These are phyloP conservation scores for Sisymbrium irio DNA, from an alignment of 345 rosid species.

Conservation along the genomic window DNA sequence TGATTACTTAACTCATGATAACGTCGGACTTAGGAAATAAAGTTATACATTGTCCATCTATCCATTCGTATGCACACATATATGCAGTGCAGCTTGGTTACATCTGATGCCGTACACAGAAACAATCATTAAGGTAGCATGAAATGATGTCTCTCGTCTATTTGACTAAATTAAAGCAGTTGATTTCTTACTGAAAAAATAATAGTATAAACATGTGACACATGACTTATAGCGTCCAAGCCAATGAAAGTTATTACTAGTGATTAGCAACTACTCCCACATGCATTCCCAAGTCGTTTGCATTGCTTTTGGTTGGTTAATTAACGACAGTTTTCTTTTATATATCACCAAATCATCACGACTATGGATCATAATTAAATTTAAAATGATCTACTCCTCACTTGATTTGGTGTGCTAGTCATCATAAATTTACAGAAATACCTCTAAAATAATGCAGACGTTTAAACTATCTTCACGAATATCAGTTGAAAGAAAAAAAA, in stretches of 20 bases:
- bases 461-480: not conserved
- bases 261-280: constrained; percentile 28
- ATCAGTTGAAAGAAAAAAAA: not conserved
- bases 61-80: not conserved
- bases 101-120: constrained; percentile 16
- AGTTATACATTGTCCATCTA: not conserved
- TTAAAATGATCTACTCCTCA: not conserved
- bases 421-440: not conserved
- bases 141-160: constrained; percentile 18
- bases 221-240: constrained; percentile 24
- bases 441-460: not conserved
- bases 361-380: not conserved
- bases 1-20: not conserved
- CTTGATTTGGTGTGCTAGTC: not conserved
- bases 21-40: not conserved
- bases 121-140: constrained; percentile 27
- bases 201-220: constrained; percentile 29
- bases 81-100: not conserved
- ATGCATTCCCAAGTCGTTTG: constrained; percentile 27
- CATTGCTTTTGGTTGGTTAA: constrained; percentile 21
- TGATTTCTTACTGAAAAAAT: not conserved
- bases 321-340: constrained; percentile 17
- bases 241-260: constrained; percentile 10
- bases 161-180: constrained; percentile 20
- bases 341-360: constrained; percentile 4